These are phyloP conservation scores for Curvularia hawaiiensis DNA, from an alignment of 2,329 filamentous ascomycete genomes.

Conservation along the genomic window DNA sequence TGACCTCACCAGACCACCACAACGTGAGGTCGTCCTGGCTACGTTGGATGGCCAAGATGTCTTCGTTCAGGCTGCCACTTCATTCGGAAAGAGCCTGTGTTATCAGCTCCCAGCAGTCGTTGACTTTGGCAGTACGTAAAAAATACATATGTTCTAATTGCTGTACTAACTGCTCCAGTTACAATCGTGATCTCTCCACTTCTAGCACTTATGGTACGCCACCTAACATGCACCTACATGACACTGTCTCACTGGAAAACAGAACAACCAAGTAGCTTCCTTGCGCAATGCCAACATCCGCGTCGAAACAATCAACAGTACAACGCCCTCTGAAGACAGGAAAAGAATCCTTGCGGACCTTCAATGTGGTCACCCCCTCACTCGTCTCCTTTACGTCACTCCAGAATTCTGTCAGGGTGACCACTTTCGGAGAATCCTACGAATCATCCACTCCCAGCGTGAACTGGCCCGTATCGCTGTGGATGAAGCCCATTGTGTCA, in stretches of 20 bases:
- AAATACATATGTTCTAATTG: not conserved
- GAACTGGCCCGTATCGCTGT: slow-evolving; percentile 89
- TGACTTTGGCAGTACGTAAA: slow-evolving; percentile 75
- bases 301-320: slow-evolving; percentile 87
- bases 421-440: slow-evolving; percentile 75
- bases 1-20: slow-evolving; percentile 68
- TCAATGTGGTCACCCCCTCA: slow-evolving; percentile 83
- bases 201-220: slow-evolving; percentile 79
- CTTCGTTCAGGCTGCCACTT: slow-evolving; percentile 88
- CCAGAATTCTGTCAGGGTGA: slow-evolving; percentile 84
- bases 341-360: slow-evolving; percentile 78
- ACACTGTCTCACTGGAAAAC: slow-evolving; percentile 15
- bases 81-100: slow-evolving; percentile 91
- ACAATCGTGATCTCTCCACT: slow-evolving; percentile 91
- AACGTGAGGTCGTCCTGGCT: slow-evolving; percentile 85
- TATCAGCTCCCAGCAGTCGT: slow-evolving; percentile 91
- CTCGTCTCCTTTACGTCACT: slow-evolving; percentile 87
- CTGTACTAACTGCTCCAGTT: slow-evolving; percentile 57
- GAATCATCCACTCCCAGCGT: slow-evolving; percentile 75
- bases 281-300: slow-evolving; percentile 75
- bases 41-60: slow-evolving; percentile 86
- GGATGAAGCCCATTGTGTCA: slow-evolving; percentile 96
- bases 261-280: slow-evolving; percentile 91
- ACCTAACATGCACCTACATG: not conserved
- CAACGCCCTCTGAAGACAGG: slow-evolving; percentile 69